Percentiles rank a stretch among this genome's conserved stretches.
Evolutionary conservation across 441 rosid species (phyloP).

Genomic region (Corymbia citriodora): DNA sequence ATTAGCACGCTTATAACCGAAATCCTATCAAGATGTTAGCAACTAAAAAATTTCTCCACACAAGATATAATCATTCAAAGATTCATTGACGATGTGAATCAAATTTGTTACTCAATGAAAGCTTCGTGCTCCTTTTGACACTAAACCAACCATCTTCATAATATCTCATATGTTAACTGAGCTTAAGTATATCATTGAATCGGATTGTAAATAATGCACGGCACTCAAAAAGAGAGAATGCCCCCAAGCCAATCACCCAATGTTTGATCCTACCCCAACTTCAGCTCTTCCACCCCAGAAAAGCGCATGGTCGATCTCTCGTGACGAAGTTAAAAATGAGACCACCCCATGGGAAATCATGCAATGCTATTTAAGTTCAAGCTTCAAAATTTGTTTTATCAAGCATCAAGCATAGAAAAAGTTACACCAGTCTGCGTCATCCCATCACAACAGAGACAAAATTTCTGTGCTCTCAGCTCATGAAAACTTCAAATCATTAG

Average conservation of each 20-base stretch:
- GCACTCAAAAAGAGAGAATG: not conserved
- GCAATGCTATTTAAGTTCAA: not conserved
- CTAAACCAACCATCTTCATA: not conserved
- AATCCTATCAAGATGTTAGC: not conserved
- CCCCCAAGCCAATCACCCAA: not conserved
- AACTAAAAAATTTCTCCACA: not conserved
- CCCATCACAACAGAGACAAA: not conserved
- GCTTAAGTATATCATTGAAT: not conserved
- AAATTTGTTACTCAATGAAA: not conserved
- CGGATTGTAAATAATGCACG: not conserved
- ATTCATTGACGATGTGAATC: not conserved
- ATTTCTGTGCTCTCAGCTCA: not conserved
- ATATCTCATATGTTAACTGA: not conserved
- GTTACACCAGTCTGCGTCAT: not conserved
- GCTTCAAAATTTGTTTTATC: not conserved
- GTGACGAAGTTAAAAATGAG: not conserved
- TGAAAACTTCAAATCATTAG: not conserved
- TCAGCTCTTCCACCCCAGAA: not conserved
- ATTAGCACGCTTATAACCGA: not conserved
- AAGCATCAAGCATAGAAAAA: not conserved
- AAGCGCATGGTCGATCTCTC: not conserved
- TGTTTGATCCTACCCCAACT: not conserved
- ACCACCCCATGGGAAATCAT: not conserved
- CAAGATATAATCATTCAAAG: not conserved
- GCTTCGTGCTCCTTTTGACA: accelerated